Conservation (phyloP, 768 basidiomycete genomes). For the Xerocomellus dryophilus region DNA sequence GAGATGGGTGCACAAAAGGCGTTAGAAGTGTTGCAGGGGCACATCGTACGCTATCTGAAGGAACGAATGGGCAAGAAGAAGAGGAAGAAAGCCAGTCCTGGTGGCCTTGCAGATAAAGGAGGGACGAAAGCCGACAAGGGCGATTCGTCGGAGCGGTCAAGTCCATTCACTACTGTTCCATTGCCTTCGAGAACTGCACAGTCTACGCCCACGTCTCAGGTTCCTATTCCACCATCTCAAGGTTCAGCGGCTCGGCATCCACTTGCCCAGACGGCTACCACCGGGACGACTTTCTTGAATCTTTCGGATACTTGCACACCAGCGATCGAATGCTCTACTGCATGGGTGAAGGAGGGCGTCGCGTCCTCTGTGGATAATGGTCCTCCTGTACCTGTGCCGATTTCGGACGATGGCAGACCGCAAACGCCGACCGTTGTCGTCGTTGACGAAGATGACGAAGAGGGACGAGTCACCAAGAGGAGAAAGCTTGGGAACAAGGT, state of each 20-base stretch:
- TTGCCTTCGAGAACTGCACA: conserved; percentile 28
- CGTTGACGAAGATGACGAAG: conserved; percentile 53
- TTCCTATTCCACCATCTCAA: neutral
- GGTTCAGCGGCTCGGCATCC: neutral
- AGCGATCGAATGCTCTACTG: neutral
- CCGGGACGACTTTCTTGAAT: neutral
- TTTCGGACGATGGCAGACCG: conserved; percentile 22
- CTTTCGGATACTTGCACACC: conserved; percentile 14
- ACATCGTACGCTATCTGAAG: conserved; percentile 83
- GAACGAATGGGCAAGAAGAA: conserved; percentile 50
- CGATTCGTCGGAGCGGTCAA: conserved; percentile 25
- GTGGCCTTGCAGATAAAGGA: conserved; percentile 37
- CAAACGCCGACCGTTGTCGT: conserved; percentile 57
- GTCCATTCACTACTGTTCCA: conserved; percentile 49
- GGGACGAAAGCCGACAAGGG: conserved; percentile 40
- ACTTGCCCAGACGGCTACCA: neutral
- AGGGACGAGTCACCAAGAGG: conserved; percentile 55
- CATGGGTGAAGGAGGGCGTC: conserved; percentile 18
- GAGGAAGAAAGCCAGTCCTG: conserved; percentile 39
- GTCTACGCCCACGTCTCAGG: neutral
- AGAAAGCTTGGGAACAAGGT: conserved; percentile 35
- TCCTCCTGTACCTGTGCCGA: conserved; percentile 35
- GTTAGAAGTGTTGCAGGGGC: conserved; percentile 73
- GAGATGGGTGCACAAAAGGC: conserved; percentile 80
- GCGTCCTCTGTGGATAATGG: conserved; percentile 16